phyloP scores from a whole-genome alignment of 2,329 filamentous ascomycete genomes.

The Sporothrix brasiliensis region DNA sequence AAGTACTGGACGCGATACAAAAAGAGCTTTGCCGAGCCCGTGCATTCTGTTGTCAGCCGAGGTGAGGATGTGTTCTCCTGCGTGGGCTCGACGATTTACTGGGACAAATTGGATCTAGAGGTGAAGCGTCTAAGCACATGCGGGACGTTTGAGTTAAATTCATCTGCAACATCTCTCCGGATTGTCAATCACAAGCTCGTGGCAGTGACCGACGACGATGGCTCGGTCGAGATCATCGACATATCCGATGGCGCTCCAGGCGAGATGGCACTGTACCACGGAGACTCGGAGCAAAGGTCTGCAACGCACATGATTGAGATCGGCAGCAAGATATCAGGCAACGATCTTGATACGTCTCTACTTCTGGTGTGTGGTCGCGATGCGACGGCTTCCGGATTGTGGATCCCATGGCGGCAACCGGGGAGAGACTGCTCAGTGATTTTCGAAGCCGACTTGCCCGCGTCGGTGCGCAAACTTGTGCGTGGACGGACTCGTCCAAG shows the following conservation, averaged over 20 bases:
- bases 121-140: constrained; percentile 56
- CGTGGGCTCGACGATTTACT: constrained; percentile 57
- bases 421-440: constrained; percentile 51
- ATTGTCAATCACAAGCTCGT: constrained; percentile 54
- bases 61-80: constrained; percentile 61
- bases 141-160: constrained; percentile 55
- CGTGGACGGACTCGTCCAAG: constrained; percentile 56
- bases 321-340: constrained; percentile 38
- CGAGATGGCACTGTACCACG: constrained; percentile 49
- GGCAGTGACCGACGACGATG: constrained; percentile 55
- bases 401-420: constrained; percentile 51
- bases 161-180: constrained; percentile 54
- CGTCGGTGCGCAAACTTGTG: constrained; percentile 60
- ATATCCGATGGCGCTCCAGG: constrained; percentile 42
- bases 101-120: constrained; percentile 55
- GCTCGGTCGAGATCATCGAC: constrained; percentile 57
- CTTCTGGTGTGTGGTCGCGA: constrained; percentile 54
- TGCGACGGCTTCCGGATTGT: constrained; percentile 54
- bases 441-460: constrained; percentile 60
- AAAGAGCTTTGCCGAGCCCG: constrained; percentile 49
- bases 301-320: constrained; percentile 54
- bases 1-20: constrained; percentile 60
- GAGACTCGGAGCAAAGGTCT: constrained; percentile 51
- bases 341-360: constrained; percentile 44
- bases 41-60: constrained; percentile 60